A percentile compares a stretch with the other conserved stretches of the same genome.
phyloP scores from a whole-genome alignment of 2,329 filamentous ascomycete genomes.

The Pestalotiopsis sp. region DNA sequence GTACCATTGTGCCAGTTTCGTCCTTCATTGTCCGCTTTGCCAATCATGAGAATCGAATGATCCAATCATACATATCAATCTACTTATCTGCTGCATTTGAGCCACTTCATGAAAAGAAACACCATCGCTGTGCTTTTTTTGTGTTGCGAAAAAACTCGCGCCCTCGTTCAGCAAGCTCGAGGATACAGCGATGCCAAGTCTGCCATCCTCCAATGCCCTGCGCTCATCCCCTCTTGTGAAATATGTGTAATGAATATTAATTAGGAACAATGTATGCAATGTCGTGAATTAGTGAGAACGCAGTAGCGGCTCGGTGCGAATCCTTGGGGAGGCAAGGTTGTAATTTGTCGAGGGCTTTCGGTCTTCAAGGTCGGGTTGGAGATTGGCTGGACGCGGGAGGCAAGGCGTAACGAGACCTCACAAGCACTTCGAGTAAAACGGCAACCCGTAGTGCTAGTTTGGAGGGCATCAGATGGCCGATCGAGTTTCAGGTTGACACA shows the following conservation, averaged over 20 bases:
- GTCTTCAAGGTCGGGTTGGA: not conserved
- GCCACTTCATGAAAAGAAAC: not conserved
- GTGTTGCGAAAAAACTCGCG: not conserved
- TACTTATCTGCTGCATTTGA: not conserved
- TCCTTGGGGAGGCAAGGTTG: not conserved
- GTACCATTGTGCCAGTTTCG: not conserved
- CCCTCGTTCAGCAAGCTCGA: not conserved
- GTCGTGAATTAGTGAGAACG: not conserved
- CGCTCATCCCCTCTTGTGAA: not conserved
- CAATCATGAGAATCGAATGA: not conserved
- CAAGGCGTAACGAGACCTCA: not conserved
- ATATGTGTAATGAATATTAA: constrained; percentile 17
- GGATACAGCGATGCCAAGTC: not conserved
- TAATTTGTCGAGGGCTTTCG: not conserved
- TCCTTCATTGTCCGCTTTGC: not conserved
- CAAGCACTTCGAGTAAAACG: too few relatives aligned
- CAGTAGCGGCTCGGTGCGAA: not conserved
- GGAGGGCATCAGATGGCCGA: too few relatives aligned
- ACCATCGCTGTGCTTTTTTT: not conserved
- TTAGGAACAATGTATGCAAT: constrained; percentile 8
- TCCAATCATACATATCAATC: not conserved
- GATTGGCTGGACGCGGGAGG: not conserved
- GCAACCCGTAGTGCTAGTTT: too few relatives aligned
- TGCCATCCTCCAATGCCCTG: not conserved
- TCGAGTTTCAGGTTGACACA: too few relatives aligned